A percentile compares a stretch with the other conserved stretches of the same genome.
phyloP scores from a whole-genome alignment of 2,329 filamentous ascomycete species.

The Exophiala calicioides region DNA sequence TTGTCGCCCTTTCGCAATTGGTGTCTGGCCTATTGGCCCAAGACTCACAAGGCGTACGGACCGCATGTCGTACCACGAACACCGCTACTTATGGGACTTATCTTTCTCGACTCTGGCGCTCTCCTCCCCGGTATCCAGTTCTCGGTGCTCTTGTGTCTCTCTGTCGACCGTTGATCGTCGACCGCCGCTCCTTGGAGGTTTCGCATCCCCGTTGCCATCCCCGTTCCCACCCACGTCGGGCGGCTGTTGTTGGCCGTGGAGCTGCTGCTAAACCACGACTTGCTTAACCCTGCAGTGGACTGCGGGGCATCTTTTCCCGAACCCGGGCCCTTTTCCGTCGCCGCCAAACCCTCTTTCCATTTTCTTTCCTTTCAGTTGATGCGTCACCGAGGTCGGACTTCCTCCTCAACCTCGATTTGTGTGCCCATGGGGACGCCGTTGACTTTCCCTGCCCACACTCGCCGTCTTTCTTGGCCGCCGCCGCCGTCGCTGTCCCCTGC shows the following conservation, averaged over 20 bases:
- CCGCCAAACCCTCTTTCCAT: slow-evolving; percentile 7
- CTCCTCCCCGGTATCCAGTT: not conserved
- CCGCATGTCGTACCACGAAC: slow-evolving; percentile 2
- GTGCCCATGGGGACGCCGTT: slow-evolving; percentile 15
- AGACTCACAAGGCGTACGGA: slow-evolving; percentile 3
- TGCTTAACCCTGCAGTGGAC: no score
- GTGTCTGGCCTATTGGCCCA: no score
- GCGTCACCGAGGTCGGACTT: slow-evolving; percentile 19
- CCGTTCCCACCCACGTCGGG: no score
- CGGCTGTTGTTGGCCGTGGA: no score
- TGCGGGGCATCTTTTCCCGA: slow-evolving; percentile 13
- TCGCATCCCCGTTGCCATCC: no score
- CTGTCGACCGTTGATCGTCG: no score
- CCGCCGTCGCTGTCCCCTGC: no score
- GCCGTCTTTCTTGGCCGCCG: slow-evolving; percentile 3
- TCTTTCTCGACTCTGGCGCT: not conserved
- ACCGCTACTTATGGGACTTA: no score
- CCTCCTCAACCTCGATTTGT: slow-evolving; percentile 8
- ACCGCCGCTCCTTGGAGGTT: no score
- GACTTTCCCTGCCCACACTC: not conserved
- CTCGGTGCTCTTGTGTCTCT: not conserved
- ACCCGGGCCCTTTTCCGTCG: slow-evolving; percentile 7
- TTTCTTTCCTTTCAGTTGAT: slow-evolving; percentile 7
- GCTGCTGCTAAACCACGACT: no score
- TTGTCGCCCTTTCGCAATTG: not conserved